phyloP scores from a whole-genome alignment of 2,329 filamentous ascomycete genomes.

The Penicillium aurantiogriseum region DNA sequence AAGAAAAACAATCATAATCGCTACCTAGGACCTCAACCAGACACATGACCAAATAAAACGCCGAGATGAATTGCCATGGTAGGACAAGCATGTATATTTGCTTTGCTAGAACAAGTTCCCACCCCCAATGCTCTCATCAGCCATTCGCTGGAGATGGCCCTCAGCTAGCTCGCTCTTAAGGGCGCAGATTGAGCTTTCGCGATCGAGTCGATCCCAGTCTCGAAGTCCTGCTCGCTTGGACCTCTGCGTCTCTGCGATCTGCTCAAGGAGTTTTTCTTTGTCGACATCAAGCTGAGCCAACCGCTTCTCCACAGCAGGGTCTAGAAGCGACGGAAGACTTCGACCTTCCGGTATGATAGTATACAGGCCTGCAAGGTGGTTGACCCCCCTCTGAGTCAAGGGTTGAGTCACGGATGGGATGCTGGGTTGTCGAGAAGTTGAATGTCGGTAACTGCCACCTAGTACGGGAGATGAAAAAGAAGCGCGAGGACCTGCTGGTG shows the following conservation, averaged over 20 bases:
- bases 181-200: constrained; percentile 48
- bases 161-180: constrained; percentile 51
- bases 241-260: constrained; percentile 46
- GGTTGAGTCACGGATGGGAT: constrained; percentile 37
- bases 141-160: constrained; percentile 47
- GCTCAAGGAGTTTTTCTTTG: constrained; percentile 45
- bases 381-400: constrained; percentile 41
- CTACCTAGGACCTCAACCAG: neutral
- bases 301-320: constrained; percentile 44
- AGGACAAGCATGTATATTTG: constrained; percentile 13
- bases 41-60: neutral
- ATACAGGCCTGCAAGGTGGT: constrained; percentile 40
- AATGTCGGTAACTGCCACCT: constrained; percentile 36
- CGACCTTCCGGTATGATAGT: constrained; percentile 46
- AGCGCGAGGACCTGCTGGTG: constrained; percentile 40
- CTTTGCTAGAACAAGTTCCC: constrained; percentile 36
- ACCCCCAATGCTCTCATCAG: constrained; percentile 45
- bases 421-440: constrained; percentile 39
- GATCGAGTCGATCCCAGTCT: constrained; percentile 50
- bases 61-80: neutral
- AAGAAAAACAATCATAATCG: neutral
- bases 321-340: constrained; percentile 38
- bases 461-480: constrained; percentile 29
- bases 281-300: constrained; percentile 47
- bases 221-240: constrained; percentile 42